Conservation (phyloP, 495 filamentous ascomycete species). For the Evernia prunastri region DNA sequence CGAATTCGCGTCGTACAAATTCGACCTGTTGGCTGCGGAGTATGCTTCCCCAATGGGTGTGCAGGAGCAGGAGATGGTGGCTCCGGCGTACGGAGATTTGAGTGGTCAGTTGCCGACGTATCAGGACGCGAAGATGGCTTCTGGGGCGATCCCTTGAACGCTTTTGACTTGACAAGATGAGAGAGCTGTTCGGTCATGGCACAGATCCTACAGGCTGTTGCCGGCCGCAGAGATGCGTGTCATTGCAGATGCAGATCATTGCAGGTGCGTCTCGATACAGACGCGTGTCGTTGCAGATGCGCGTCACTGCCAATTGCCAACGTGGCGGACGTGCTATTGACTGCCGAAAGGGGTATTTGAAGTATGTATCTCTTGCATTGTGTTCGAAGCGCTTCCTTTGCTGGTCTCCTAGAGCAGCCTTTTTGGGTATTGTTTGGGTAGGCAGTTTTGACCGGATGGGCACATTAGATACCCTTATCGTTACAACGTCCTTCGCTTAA, state of each 20-base stretch:
- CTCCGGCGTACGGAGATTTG: conserved; percentile 9
- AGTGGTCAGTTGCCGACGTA: conserved; percentile 2
- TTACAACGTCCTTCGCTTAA: neutral
- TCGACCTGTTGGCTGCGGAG: conserved; percentile 7
- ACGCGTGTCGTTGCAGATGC: too few relatives aligned
- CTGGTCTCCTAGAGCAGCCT: neutral
- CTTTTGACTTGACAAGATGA: neutral
- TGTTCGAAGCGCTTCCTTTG: neutral
- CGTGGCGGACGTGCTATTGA: too few relatives aligned
- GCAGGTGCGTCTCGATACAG: too few relatives aligned
- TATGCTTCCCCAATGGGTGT: neutral
- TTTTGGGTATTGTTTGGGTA: neutral
- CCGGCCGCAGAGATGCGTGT: too few relatives aligned
- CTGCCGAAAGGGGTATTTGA: neutral
- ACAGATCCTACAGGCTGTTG: too few relatives aligned
- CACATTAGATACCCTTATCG: neutral
- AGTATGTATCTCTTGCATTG: neutral
- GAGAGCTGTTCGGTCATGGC: neutral
- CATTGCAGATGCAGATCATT: too few relatives aligned
- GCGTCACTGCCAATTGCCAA: too few relatives aligned
- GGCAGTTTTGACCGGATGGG: neutral
- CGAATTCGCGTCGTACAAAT: neutral
- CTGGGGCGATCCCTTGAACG: neutral
- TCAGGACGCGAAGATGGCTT: conserved; percentile 1
- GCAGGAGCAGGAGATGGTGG: neutral